Evolutionary conservation across 192 early-diverging fungal species (phyloP).

Genomic region (Umbelopsis sp.): DNA sequence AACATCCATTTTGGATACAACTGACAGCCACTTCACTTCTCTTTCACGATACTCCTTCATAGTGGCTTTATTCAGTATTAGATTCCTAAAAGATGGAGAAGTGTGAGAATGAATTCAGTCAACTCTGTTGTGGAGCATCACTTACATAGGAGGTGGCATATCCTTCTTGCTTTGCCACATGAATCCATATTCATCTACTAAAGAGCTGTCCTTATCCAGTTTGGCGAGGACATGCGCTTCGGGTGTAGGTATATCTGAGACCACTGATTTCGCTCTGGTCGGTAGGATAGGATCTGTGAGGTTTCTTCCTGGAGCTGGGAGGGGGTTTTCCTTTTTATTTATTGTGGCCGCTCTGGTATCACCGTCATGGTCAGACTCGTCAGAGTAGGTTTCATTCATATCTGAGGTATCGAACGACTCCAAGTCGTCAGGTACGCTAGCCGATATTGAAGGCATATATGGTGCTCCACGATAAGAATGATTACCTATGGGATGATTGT

Average conservation of each 20-base stretch:
- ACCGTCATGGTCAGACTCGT: constrained; percentile 28
- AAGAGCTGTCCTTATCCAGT: background rate
- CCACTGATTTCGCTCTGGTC: background rate
- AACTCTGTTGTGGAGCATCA: background rate
- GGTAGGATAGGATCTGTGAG: background rate
- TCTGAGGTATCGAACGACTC: constrained; percentile 36
- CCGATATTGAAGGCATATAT: background rate
- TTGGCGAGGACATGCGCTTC: background rate
- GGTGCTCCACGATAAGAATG: background rate
- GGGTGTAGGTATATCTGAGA: too few relatives aligned
- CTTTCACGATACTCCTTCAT: constrained; percentile 47
- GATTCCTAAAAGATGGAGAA: background rate
- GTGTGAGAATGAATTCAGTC: background rate
- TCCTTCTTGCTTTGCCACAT: background rate
- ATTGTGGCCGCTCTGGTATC: background rate
- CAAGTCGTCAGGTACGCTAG: background rate
- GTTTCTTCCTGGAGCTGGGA: too few relatives aligned
- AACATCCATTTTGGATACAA: constrained; percentile 43
- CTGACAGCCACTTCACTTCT: constrained; percentile 47
- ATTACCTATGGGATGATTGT: background rate
- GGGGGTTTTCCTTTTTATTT: background rate
- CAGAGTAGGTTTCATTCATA: constrained; percentile 41
- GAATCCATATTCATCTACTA: constrained; percentile 36
- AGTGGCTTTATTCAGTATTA: constrained; percentile 8
- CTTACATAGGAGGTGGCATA: constrained; percentile 15